Conservation (phyloP, 2,329 filamentous ascomycete species). For the Herpotrichia juniperi region DNA sequence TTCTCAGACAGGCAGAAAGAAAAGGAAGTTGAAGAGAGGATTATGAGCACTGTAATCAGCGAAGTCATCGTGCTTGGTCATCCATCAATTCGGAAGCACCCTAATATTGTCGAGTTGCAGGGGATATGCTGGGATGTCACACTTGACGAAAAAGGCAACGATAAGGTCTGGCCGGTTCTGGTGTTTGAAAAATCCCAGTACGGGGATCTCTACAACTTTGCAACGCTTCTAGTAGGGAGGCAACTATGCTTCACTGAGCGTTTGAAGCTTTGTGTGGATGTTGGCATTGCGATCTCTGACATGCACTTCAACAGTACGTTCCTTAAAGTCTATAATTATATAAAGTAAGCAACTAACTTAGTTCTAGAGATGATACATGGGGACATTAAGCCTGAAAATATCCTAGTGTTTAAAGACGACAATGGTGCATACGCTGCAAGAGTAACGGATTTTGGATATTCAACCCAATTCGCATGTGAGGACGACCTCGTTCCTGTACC, state of each 20-base stretch:
- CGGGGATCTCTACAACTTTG: slow-evolving; percentile 14
- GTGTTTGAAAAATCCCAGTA: slow-evolving; percentile 14
- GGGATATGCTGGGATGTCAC: slow-evolving; percentile 18
- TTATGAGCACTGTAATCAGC: neutral
- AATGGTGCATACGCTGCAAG: neutral
- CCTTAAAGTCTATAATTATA: neutral
- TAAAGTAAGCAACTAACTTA: neutral
- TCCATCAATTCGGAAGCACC: slow-evolving; percentile 9
- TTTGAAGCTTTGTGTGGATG: slow-evolving; percentile 16
- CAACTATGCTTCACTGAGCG: slow-evolving; percentile 7
- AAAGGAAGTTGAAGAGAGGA: slow-evolving; percentile 5
- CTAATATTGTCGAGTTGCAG: slow-evolving; percentile 3
- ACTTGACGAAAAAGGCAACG: neutral
- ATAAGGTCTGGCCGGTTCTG: slow-evolving; percentile 17
- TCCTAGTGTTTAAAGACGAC: slow-evolving; percentile 11
- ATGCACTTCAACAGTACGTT: slow-evolving; percentile 15
- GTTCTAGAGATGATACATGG: slow-evolving; percentile 13
- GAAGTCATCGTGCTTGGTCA: slow-evolving; percentile 5
- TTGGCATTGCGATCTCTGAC: slow-evolving; percentile 17
- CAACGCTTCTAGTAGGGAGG: slow-evolving; percentile 4
- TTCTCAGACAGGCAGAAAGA: neutral
- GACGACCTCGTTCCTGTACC: slow-evolving; percentile 10
- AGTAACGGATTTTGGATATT: slow-evolving; percentile 1
- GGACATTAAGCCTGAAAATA: slow-evolving; percentile 17
- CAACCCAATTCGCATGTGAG: neutral